These are phyloP conservation scores for Globisporangium recalcitrans DNA, from an alignment of 352 stramenopile species.

Conservation along the genomic window DNA sequence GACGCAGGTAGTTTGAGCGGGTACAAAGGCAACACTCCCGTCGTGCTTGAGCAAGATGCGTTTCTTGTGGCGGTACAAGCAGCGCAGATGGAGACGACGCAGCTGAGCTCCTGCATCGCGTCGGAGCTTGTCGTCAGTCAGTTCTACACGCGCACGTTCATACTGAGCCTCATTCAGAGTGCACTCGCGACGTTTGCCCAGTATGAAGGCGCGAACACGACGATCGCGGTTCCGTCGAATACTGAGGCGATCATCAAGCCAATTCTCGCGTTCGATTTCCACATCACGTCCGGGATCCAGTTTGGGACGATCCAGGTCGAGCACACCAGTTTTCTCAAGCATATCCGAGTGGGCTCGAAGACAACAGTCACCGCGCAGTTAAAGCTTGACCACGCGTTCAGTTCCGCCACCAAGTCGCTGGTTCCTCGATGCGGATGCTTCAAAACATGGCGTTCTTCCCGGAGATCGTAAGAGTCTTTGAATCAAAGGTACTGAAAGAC, in stretches of 20 bases:
- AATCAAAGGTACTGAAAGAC: background rate
- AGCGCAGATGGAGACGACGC: constrained; percentile 20
- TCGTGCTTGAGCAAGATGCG: constrained; percentile 27
- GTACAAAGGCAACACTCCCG: constrained; percentile 21
- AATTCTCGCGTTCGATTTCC: constrained; percentile 24
- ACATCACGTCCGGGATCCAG: constrained; percentile 25
- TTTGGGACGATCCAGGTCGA: background rate
- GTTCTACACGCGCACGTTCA: constrained; percentile 35
- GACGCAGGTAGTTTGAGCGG: constrained; percentile 18
- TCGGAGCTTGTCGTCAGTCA: constrained; percentile 31
- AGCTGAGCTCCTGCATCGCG: constrained; percentile 36
- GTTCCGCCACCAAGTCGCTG: constrained; percentile 14
- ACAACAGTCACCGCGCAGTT: constrained; percentile 21
- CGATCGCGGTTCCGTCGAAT: constrained; percentile 22
- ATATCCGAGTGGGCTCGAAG: constrained; percentile 20
- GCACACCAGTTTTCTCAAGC: constrained; percentile 19
- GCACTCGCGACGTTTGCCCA: constrained; percentile 14
- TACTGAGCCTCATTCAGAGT: constrained; percentile 29
- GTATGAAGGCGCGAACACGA: background rate
- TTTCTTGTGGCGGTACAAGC: constrained; percentile 35
- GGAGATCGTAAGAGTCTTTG: constrained; percentile 30
- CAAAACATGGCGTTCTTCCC: constrained; percentile 37
- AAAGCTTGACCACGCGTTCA: constrained; percentile 28
- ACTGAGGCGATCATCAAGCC: constrained; percentile 21
- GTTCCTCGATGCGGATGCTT: constrained; percentile 38